Evolutionary conservation across 2,329 filamentous ascomycete species (phyloP), one percentile per base, ranked within the genome.

Genomic region (Myriosclerotinia duriaeana): DNA sequence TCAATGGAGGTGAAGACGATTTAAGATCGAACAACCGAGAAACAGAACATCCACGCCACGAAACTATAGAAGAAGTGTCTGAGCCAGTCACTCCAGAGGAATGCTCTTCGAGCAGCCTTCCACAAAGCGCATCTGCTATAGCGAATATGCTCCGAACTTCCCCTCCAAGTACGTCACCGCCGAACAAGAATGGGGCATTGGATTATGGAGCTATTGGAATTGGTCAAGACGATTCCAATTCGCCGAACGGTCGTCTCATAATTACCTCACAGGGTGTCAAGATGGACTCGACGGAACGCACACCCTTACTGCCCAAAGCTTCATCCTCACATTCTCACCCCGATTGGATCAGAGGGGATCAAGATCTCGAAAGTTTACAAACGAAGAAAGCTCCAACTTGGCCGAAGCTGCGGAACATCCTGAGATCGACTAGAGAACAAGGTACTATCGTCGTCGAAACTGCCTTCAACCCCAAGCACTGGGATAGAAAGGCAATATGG

Each of bases 401-500:
- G 75, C 69, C 73, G 26, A 75, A 74, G 58, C n/a, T 76, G 26
- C 69, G 68, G 17, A 72, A 72, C 56, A 53, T 72, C 20, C 15
- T 73, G 20, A 50, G 44, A 34, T 71, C 70, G 66, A 72, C 74
- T 4, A 67, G 59, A 60, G 68, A 72, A 38, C 71, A 69, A 65
- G 72, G 71, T 3, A 46, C 68, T 0, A 46, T 68, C 34, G 66
- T 65, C 69, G 73, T 68, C 64, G 70, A 54, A 65, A 72, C 52
- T 71, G 72, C 85, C 7, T 76, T 82, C 3, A 86, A 87, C 72
- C 89, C 90, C 0, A 90, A 89, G 71, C 82, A 81, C 30, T 97
- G 93, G 91, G 82, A 94, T 76, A 82, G 81, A 66, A 84, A 83
- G 71, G 79, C 83, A 0, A 81, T 96, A 8, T 89, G 88, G 82